Base-by-base conservation (phyloP, 768 basidiomycete genomes). In the Megacollybia marginata region DNA sequence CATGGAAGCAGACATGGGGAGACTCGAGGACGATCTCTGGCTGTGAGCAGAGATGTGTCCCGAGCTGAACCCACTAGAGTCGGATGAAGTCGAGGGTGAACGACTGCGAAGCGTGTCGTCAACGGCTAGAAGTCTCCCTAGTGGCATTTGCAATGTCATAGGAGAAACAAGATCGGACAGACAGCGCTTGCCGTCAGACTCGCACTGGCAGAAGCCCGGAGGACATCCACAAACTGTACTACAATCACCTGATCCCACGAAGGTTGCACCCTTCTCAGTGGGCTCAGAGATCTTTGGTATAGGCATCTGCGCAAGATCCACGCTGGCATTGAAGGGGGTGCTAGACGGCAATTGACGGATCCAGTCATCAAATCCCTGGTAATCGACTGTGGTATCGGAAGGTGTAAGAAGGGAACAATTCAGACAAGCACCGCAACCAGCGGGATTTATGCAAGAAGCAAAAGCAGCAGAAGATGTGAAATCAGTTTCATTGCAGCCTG, bases 361-460 rank as follows among this genome's bases (percentile, higher is more conserved):
- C 82, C 82, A 85, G 50, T 84, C 81, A 57, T 82, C 82, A 40
- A 83, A 75, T 50, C 72, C 69, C 6, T 28, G 23, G 23, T 28
- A 28, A 28, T 28, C 23, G 31, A 34, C 19, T 2, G 11, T 42
- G 13, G 45, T n/a, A 47, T 34, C 36, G 18, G n/a, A 35, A 56
- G 34, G 40, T 0, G 79, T 70, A 40, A 80, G 65, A 52, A 85
- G 76, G 40, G 80, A 76, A 59, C 81, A 86, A 51, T 85, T 82
- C 2, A 85, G 64, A 53, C 85, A 87, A 33, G 75, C 70, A 1
- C 65, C 59, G 45, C 74, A 75, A 0, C 65, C 62, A 10, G 57
- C 54, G 2, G 71, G 70, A 48, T 70, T 66, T 5, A 52, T 51
- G 51, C 75, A 75, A 1, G 62, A 52, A 33, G 60, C 72, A 69